These are phyloP conservation scores for Mycena leptocephala DNA, from an alignment of 768 basidiomycete species.

Conservation along the genomic window DNA sequence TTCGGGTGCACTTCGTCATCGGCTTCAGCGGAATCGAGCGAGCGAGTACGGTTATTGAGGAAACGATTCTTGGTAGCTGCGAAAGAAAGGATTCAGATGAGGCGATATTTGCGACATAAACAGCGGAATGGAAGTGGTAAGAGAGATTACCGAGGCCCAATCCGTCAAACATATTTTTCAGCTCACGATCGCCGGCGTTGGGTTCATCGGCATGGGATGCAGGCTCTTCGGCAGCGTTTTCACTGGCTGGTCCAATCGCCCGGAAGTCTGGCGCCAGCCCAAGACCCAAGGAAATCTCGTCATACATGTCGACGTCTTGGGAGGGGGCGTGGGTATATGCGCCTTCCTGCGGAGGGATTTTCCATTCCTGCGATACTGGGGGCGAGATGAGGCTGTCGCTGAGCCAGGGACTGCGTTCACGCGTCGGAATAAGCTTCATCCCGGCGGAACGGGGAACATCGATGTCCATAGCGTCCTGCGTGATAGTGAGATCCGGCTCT, in stretches of 20 bases:
- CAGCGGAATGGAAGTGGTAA: neutral
- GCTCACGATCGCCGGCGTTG: constrained; percentile 3
- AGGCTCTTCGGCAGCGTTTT: constrained; percentile 3
- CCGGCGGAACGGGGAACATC: neutral
- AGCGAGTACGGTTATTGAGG: constrained; percentile 37
- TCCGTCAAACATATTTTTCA: constrained; percentile 39
- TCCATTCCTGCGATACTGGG: constrained; percentile 40
- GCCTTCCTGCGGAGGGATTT: constrained; percentile 18
- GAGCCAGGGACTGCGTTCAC: constrained; percentile 42
- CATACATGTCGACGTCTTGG: constrained; percentile 42
- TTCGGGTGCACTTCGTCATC: constrained; percentile 24
- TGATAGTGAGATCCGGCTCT: constrained; percentile 26
- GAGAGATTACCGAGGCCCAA: constrained; percentile 34
- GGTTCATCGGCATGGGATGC: neutral
- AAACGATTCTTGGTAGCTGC: constrained; percentile 27
- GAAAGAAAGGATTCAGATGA: neutral
- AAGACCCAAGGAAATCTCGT: constrained; percentile 20
- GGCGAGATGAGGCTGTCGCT: constrained; percentile 44
- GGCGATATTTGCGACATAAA: neutral
- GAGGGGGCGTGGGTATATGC: constrained; percentile 27
- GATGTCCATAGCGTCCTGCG: constrained; percentile 30
- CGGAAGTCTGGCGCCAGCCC: neutral
- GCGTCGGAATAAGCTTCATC: constrained; percentile 14
- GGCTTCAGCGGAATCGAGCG: constrained; percentile 39
- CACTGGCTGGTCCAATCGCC: neutral